phyloP scores from a whole-genome alignment of 192 early-diverging fungal genomes.

The Gryganskiella cystojenkinii region DNA sequence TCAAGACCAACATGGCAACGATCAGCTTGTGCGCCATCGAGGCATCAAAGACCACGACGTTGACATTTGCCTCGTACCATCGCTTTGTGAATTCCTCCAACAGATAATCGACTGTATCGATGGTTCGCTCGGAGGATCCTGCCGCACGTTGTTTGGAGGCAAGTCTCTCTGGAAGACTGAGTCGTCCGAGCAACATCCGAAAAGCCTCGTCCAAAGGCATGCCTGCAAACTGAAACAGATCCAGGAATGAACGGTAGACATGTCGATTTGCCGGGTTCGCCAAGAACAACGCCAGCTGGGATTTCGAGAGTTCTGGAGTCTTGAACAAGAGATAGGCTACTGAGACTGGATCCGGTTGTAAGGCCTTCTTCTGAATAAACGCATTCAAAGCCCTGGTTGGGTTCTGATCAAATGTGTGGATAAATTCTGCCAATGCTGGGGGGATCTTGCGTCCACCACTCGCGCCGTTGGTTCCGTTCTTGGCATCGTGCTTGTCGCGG shows the following conservation, averaged over 20 bases:
- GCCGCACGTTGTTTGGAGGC: constrained; percentile 5
- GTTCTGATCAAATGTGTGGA: constrained; percentile 68
- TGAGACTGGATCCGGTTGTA: constrained; percentile 66
- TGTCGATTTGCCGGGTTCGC: constrained; percentile 64
- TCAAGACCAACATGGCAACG: constrained; percentile 70
- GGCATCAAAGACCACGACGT: constrained; percentile 63
- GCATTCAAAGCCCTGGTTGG: constrained; percentile 67
- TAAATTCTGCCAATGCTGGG: constrained; percentile 65
- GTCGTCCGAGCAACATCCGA: constrained; percentile 62
- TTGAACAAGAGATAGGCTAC: constrained; percentile 76
- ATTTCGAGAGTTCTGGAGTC: constrained; percentile 67
- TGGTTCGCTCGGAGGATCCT: constrained; percentile 13
- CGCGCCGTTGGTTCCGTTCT: constrained; percentile 17
- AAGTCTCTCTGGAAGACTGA: constrained; percentile 64
- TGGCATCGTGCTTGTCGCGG: constrained; percentile 49
- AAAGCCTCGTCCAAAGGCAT: constrained; percentile 68
- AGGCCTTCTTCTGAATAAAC: constrained; percentile 64
- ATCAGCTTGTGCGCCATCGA: constrained; percentile 68
- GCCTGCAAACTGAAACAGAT: constrained; percentile 64
- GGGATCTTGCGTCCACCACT: constrained; percentile 57
- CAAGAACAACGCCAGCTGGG: constrained; percentile 68
- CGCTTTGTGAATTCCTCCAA: constrained; percentile 70
- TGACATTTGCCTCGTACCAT: constrained; percentile 72
- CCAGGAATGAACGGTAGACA: constrained; percentile 66
- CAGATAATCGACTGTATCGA: constrained; percentile 57